A percentile compares a stretch with the other conserved stretches of the same genome.
phyloP scores from a whole-genome alignment of 2,329 filamentous ascomycete species.

The Lecanosticta acicola region DNA sequence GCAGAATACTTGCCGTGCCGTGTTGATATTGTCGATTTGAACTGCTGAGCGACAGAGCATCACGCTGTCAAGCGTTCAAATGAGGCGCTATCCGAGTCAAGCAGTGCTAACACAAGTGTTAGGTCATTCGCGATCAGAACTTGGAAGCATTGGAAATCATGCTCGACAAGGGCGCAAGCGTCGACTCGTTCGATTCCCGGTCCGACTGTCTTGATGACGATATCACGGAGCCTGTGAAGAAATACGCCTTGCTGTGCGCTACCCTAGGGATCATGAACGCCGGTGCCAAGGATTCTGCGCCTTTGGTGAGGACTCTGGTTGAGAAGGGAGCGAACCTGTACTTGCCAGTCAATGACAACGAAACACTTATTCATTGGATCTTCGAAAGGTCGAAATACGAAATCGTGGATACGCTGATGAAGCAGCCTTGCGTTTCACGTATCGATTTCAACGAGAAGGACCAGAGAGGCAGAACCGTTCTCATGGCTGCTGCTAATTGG shows the following conservation, averaged over 20 bases:
- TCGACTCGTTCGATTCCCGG: neutral
- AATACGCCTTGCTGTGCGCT: neutral
- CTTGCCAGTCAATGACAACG: neutral
- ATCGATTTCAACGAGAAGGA: neutral
- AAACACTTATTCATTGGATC: neutral
- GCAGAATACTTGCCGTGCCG: too few relatives aligned
- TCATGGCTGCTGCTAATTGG: neutral
- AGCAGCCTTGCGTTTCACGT: neutral
- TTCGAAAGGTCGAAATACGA: neutral
- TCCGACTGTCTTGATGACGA: neutral
- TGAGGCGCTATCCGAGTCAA: too few relatives aligned
- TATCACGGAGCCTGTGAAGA: neutral
- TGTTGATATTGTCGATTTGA: too few relatives aligned
- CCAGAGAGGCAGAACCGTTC: neutral
- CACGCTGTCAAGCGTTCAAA: too few relatives aligned
- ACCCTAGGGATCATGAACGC: neutral
- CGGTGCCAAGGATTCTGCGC: neutral
- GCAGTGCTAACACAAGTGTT: neutral
- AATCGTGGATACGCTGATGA: neutral
- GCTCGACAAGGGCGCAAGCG: neutral
- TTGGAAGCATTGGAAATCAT: neutral
- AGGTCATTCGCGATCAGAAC: neutral
- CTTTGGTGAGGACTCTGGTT: neutral
- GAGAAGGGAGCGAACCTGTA: neutral
- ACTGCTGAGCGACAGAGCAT: too few relatives aligned